Conservation (phyloP, 257 asterid species). For the Marsdenia floribunda region DNA sequence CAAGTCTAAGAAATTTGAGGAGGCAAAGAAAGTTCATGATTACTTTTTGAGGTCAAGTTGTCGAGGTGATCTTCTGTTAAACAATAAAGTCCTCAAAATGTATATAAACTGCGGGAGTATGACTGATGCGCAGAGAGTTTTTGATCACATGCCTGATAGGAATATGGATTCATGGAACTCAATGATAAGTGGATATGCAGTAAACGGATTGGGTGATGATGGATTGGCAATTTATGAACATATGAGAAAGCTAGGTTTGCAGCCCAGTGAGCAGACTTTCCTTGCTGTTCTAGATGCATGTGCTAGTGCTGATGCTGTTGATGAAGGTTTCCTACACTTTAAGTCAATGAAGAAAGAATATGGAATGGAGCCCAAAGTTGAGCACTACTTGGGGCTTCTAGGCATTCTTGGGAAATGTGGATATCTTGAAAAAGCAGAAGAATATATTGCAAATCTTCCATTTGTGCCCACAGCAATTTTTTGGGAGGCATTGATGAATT, state of each 20-base stretch:
- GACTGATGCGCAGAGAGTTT: constrained; percentile 81
- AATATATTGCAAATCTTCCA: constrained; percentile 65
- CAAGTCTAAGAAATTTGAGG: constrained; percentile 68
- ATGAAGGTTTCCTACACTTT: constrained; percentile 80
- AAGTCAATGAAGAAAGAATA: constrained; percentile 70
- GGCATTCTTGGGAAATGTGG: constrained; percentile 83
- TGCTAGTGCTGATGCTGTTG: constrained; percentile 91
- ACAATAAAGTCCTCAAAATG: constrained; percentile 72
- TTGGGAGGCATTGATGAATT: constrained; percentile 85
- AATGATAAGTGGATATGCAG: constrained; percentile 77
- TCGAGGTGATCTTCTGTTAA: constrained; percentile 60
- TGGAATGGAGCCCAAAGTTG: constrained; percentile 58
- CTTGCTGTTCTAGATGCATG: constrained; percentile 85
- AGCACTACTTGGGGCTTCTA: constrained; percentile 75
- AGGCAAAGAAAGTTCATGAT: constrained; percentile 87
- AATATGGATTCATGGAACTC: constrained; percentile 86
- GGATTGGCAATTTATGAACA: constrained; percentile 80
- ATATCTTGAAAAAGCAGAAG: constrained; percentile 79
- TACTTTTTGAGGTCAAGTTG: constrained; percentile 70
- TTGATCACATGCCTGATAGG: constrained; percentile 89
- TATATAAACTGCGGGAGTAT: constrained; percentile 80
- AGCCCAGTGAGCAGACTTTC: constrained; percentile 59
- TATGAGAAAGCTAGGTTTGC: constrained; percentile 63
- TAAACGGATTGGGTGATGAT: constrained; percentile 82
- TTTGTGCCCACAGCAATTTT: constrained; percentile 67